Conservation (phyloP, 2,329 filamentous ascomycete genomes). For the Ophiocordyceps robertsii region DNA sequence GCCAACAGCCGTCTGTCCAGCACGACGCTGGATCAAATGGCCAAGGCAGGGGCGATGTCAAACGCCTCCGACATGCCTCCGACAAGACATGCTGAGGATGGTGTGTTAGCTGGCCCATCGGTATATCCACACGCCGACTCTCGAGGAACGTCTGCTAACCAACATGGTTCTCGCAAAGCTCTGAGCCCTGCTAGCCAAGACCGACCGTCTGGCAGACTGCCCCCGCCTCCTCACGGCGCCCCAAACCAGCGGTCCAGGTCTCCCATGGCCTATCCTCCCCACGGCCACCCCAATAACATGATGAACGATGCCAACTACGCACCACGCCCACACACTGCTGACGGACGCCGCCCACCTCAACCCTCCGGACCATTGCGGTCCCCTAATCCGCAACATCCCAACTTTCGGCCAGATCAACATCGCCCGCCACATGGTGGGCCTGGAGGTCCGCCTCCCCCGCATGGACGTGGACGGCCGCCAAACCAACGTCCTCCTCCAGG, state of each 20-base stretch:
- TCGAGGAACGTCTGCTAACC: constrained; percentile 40
- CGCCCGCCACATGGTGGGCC: constrained; percentile 2
- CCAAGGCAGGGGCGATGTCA: constrained; percentile 48
- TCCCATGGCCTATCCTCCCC: constrained; percentile 18
- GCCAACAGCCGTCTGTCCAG: constrained; percentile 76
- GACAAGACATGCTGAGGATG: constrained; percentile 19
- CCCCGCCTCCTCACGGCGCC: constrained; percentile 26
- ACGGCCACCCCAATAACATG: constrained; percentile 15
- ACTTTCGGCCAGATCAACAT: constrained; percentile 11
- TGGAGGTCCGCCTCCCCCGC: constrained; percentile 7
- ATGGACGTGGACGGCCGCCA: constrained; percentile 10
- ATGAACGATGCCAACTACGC: constrained; percentile 15
- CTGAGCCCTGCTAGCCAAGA: constrained; percentile 25
- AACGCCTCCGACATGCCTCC: constrained; percentile 20
- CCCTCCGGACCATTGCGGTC: constrained; percentile 14
- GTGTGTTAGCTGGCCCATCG: constrained; percentile 26
- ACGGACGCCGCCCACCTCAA: constrained; percentile 17
- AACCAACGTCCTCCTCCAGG: constrained; percentile 7
- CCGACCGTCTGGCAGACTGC: constrained; percentile 21
- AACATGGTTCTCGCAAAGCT: constrained; percentile 39
- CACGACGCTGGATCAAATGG: constrained; percentile 69
- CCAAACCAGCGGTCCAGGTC: constrained; percentile 29
- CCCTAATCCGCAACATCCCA: constrained; percentile 15
- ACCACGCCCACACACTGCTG: constrained; percentile 16
- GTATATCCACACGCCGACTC: constrained; percentile 37